Evolutionary conservation across 306 rosid genomes (phyloP).

Genomic region (Cajanus cajan): DNA sequence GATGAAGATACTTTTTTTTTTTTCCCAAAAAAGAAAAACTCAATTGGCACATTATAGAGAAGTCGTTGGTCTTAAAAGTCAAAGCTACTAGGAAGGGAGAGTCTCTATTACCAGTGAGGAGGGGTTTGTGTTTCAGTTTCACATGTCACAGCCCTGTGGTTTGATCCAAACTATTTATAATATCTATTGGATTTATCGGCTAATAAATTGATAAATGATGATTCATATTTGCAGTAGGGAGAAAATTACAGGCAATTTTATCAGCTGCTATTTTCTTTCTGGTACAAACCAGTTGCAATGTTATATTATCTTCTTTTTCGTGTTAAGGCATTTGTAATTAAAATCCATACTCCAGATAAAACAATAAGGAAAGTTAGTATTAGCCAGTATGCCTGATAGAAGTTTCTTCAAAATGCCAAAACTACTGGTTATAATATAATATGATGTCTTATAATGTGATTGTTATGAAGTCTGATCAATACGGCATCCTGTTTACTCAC

Average conservation of each 20-base stretch:
- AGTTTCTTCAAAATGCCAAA: neutral
- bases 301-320: neutral
- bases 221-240: slow-evolving; percentile 9
- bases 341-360: neutral
- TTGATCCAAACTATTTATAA: neutral
- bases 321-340: neutral
- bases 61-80: neutral
- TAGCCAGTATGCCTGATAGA: neutral
- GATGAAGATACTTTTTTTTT: neutral
- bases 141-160: neutral
- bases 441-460: neutral
- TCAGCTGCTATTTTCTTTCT: neutral
- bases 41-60: neutral
- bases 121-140: neutral
- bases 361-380: neutral
- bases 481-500: neutral
- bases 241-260: slow-evolving; percentile 7
- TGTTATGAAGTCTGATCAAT: slow-evolving; percentile 1
- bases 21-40: neutral
- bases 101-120: neutral
- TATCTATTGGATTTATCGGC: neutral
- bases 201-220: neutral
- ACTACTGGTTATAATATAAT: neutral
- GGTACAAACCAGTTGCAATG: neutral
- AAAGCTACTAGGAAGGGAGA: neutral